Evolutionary conservation across 495 filamentous ascomycete genomes (phyloP), one percentile per base, ranked within the genome.

Genomic region (Penicillium canariense): DNA sequence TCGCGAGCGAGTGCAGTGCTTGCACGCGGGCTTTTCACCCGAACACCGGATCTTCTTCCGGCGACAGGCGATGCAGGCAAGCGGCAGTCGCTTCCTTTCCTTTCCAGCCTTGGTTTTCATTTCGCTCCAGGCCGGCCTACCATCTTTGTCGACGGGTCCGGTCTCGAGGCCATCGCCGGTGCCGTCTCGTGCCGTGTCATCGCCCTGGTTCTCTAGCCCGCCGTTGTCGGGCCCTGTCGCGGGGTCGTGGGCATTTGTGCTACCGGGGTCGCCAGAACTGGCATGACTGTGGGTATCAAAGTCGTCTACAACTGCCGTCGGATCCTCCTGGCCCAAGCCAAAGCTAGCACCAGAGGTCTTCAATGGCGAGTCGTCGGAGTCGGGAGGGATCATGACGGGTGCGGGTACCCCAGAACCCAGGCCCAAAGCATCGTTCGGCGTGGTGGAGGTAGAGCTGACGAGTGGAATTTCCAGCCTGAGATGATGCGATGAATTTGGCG

Each of bases 31-130:
- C 70, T 96, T 97, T 74, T 97, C 94, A 47, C 94, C 94, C 18
- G 93, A 97, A 68, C 94, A 98, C 44, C 93, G 88, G 56, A 98
- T 97, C 76, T 98, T 98, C 76, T 98, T 98, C 63, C 93, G 79
- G 38, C 94, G 83, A 65, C 94, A 98, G 8, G 92, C 93, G 62
- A 98, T 97, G 68, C 94, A 98, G 23, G 94, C 94, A 60, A 98
- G 75, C 18, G 94, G 94, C 39, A 98, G 70, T 20, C 94, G 84
- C 70, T 97, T 97, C 50, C 94, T 83, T 67, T 97, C 92, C 70
- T 98, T 98, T 0, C 94, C 94, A 14, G 94, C 94, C 73, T 98
- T 98, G 7, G 94, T 98, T 72, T 97, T 97, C 63, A 96, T 80
- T 66, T 96, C 93, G 66, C 82, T 94, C 94, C 94, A 98, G n/a